Evolutionary conservation across 768 basidiomycete species (phyloP).

Genomic region (Termitomyces heimii): DNA sequence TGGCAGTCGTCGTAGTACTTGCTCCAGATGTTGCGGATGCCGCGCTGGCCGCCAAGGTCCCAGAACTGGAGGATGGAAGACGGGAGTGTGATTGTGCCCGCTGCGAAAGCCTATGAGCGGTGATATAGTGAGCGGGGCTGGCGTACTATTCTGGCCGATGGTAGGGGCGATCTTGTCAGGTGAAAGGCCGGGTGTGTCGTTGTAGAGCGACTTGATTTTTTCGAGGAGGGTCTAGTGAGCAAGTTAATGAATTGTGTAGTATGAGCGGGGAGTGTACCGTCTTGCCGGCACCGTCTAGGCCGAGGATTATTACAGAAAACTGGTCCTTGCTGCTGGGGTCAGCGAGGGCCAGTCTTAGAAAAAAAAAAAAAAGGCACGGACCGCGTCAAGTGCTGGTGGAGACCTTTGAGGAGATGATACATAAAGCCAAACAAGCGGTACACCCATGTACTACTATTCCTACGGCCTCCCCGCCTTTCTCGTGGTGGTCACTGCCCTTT

Average conservation of each 20-base stretch:
- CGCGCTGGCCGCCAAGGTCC: constrained; percentile 93
- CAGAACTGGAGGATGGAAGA: constrained; percentile 95
- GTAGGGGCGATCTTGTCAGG: constrained; percentile 95
- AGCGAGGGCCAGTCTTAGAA: not conserved
- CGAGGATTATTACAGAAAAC: constrained; percentile 93
- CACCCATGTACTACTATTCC: constrained; percentile 53
- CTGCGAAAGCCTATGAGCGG: constrained; percentile 29
- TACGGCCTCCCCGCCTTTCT: constrained; percentile 68
- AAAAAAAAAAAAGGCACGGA: too few species aligned
- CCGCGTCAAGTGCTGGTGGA: constrained; percentile 88
- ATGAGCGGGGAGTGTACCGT: constrained; percentile 47
- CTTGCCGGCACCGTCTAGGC: constrained; percentile 90
- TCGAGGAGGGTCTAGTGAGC: constrained; percentile 92
- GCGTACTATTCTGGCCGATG: constrained; percentile 94
- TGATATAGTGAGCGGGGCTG: not conserved
- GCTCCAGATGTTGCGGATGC: constrained; percentile 92
- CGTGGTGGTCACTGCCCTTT: constrained; percentile 64
- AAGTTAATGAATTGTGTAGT: too few species aligned
- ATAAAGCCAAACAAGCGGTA: constrained; percentile 41
- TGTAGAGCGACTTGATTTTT: constrained; percentile 91
- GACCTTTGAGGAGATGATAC: constrained; percentile 92
- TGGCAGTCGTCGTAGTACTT: constrained; percentile 96
- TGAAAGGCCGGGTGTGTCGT: constrained; percentile 77
- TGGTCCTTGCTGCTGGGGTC: constrained; percentile 64
- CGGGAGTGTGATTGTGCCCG: constrained; percentile 88